phyloP scores from a whole-genome alignment of 1,284 basidiomycete genomes.

The Thelephora terrestris region DNA sequence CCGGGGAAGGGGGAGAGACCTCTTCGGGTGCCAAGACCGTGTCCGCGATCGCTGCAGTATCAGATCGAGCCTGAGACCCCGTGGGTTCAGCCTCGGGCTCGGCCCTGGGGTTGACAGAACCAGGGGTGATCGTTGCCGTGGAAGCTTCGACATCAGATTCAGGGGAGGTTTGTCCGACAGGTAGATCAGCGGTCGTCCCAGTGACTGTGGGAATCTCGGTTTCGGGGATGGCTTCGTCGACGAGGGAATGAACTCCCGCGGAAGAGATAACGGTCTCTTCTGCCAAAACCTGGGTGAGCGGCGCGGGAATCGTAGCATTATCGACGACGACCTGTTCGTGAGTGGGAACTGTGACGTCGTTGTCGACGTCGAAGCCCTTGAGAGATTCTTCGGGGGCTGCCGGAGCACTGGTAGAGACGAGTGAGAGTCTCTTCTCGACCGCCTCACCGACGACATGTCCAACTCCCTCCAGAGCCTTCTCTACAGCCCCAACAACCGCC shows the following conservation, averaged over 20 bases:
- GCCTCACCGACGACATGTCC: constrained; percentile 29
- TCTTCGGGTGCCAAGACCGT: not conserved
- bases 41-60: not conserved
- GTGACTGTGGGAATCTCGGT: not conserved
- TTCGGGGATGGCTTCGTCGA: not conserved
- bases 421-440: not conserved
- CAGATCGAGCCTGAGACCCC: not conserved
- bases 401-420: not conserved
- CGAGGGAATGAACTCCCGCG: too few species aligned
- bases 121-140: not conserved
- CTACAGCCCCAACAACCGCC: constrained; percentile 50
- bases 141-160: not conserved
- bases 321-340: not conserved
- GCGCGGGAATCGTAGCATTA: not conserved
- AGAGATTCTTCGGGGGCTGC: not conserved
- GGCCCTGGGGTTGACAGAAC: not conserved
- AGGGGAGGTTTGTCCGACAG: not conserved
- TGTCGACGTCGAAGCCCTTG: not conserved
- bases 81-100: not conserved
- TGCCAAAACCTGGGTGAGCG: not conserved
- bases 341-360: not conserved
- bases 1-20: not conserved
- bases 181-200: not conserved
- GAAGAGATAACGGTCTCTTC: not conserved
- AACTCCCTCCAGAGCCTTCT: constrained; percentile 40